Base-by-base conservation (phyloP, 192 early-diverging fungal genomes). In the Gonapodya sp. region DNA sequence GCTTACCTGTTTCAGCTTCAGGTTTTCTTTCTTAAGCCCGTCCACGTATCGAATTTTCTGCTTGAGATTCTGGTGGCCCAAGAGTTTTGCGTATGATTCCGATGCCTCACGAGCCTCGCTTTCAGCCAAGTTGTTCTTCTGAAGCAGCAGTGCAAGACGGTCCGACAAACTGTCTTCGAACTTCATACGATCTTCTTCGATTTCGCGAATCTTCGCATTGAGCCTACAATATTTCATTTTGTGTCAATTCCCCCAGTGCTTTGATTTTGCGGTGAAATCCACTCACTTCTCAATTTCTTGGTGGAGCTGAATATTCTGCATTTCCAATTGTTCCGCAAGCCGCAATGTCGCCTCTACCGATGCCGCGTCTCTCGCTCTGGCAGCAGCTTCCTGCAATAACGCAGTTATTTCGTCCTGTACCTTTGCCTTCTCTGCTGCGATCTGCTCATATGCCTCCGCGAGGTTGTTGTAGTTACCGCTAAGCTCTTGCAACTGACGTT, bases 21-120 rank as follows among this genome's bases (percentile, higher is more conserved):
- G 75, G 31, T 77, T 77, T 33, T 77, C 75, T 2, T 33, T 16
- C 75, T 77, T 77, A 2, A 77, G 31, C 18, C 34, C 34, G 31
- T 77, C 75, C 75, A 77, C 75, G 75, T 77, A 77, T 33, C 34
- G 18, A 34, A 77, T 77, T 33, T 77, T 77, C 75, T 77, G 75
- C 34, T 34, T 77, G 18, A 34, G 30, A 33, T 77, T 77, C 75
- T 77, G 75, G 75, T 77, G 75, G 30, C 75, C 75, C 75, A 77
- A 31, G 8, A 64, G 46, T 24, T 64, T 64, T 8, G 46, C 46
- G 24, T 64, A 64, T 16, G 46, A 64, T 24, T 64, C 46, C 8
- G 46, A 8, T 16, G 46, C 46, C 46, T 64, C 46, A 8, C 46
- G 46, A 8, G 46, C 46, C 75, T 77, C 75, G 75, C 34, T 18